Percentiles rank a stretch among this genome's conserved stretches.
Evolutionary conservation across 768 basidiomycete species (phyloP).

Genomic region (Tricholoma hemisulphureum): DNA sequence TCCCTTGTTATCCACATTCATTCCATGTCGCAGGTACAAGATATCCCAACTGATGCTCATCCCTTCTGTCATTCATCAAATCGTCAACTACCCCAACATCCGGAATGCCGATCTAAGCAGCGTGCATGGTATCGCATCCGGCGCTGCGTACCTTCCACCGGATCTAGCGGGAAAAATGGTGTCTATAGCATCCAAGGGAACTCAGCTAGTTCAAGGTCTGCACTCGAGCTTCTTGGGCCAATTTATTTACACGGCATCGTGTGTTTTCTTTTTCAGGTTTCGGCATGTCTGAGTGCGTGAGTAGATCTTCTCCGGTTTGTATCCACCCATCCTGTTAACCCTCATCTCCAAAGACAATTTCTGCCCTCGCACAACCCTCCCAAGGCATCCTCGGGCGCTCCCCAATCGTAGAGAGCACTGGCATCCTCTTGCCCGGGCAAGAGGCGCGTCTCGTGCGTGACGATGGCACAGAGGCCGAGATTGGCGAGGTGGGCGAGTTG

Average conservation of each 20-base stretch:
- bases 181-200: slow-evolving; percentile 33
- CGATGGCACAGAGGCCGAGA: slow-evolving; percentile 52
- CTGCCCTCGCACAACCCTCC: slow-evolving; percentile 42
- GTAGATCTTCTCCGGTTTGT: slow-evolving; percentile 25
- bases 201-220: slow-evolving; percentile 47
- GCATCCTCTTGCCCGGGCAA: slow-evolving; percentile 61
- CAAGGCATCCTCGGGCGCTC: slow-evolving; percentile 48
- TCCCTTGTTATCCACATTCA: neutral
- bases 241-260: neutral
- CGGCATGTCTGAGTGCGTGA: slow-evolving; percentile 67
- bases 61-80: slow-evolving; percentile 64
- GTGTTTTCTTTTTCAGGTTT: slow-evolving; percentile 46
- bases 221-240: neutral
- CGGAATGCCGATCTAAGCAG: slow-evolving; percentile 53
- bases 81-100: slow-evolving; percentile 55
- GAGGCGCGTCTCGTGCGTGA: slow-evolving; percentile 62
- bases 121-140: slow-evolving; percentile 42
- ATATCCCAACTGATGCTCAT: slow-evolving; percentile 51
- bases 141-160: slow-evolving; percentile 68
- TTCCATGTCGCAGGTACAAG: slow-evolving; percentile 43
- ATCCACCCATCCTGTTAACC: neutral
- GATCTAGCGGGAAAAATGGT: slow-evolving; percentile 45
- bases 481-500: slow-evolving; percentile 51
- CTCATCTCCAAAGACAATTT: slow-evolving; percentile 49
- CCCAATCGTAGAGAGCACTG: slow-evolving; percentile 43